Evolutionary conservation across 2,329 filamentous ascomycete species (phyloP), one percentile per base, ranked within the genome.

Genomic region (Alternaria solani): DNA sequence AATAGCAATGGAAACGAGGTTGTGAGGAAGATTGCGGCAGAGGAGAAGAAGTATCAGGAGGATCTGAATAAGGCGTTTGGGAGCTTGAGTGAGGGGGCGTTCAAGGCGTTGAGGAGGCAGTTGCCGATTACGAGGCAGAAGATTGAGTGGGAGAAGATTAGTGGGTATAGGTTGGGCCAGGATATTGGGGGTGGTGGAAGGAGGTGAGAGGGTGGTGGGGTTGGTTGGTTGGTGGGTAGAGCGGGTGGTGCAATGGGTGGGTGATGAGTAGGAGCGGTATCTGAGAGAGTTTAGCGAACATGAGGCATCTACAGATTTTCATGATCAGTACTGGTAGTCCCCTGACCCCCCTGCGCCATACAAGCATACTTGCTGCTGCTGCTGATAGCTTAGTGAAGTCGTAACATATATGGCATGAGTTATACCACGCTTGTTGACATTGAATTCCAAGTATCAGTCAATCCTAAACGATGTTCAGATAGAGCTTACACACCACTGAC

Each of bases 121-220:
- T 83, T 99, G 77, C 95, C 95, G 0, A 93, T 99, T 61, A 99
- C 95, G 63, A 89, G 95, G 75, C 95, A 99, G 84, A 97, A 97
- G 86, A 94, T 99, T 70, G 95, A 99, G 81, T 99, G 95, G 95
- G 94, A 99, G 80, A 97, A 97, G 84, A 92, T 99, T 68, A 91
- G 92, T 46, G 93, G 93, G 69, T 99, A 99, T 82, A 86, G 93
- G 61, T 44, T 84, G 49, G 82, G 83, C 6, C 83, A 84, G 70
- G 83, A 85, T 64, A 84, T 85, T 65, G 83, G 20, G 20, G 20
- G 82, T 30, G 82, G 83, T 63, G 83, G 82, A 11, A 72, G 81
- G 52, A 56, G 59, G 51, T 62, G 48, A 57, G 54, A 23, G n/a
- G 8, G 39, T 44, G 6, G 20, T 34, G 12, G 20, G 18, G 4